These are phyloP conservation scores for Gillenia trifoliata DNA, from an alignment of 306 rosid species.

Conservation along the genomic window DNA sequence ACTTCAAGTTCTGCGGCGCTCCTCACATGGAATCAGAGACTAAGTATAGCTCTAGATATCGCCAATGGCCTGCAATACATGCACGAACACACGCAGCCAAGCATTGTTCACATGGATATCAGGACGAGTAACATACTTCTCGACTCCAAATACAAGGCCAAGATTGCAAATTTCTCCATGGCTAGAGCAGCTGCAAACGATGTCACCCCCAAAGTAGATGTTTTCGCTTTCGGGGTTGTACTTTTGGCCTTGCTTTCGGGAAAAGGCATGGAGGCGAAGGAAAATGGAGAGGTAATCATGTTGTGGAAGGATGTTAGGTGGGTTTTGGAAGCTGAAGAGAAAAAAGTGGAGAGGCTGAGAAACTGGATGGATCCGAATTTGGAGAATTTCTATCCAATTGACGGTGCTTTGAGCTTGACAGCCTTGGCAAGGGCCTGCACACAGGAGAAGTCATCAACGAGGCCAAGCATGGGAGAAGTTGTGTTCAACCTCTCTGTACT, in stretches of 20 bases:
- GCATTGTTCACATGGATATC: constrained; percentile 70
- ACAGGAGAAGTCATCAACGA: constrained; percentile 30
- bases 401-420: constrained; percentile 52
- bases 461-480: constrained; percentile 34
- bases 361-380: constrained; percentile 66
- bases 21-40: constrained; percentile 72
- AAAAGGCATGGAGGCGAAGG: constrained; percentile 38
- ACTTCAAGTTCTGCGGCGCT: constrained; percentile 17
- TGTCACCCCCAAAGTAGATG: constrained; percentile 51
- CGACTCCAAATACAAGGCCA: constrained; percentile 61
- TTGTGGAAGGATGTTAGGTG: constrained; percentile 58
- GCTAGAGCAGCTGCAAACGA: constrained; percentile 47
- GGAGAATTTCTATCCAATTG: constrained; percentile 36
- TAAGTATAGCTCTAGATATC: constrained; percentile 67
- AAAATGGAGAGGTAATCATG: constrained; percentile 54
- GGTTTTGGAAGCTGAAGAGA: constrained; percentile 45
- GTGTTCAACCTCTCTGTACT: constrained; percentile 29
- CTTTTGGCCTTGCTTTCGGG: constrained; percentile 66
- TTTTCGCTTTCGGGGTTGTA: constrained; percentile 67
- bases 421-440: constrained; percentile 57
- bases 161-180: constrained; percentile 66
- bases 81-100: constrained; percentile 80
- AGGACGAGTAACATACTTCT: constrained; percentile 65
- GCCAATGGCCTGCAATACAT: constrained; percentile 75
- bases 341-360: constrained; percentile 41